Evolutionary conservation across 169 alveolate species (phyloP).

Genomic region (Cryptosporidium sp.): DNA sequence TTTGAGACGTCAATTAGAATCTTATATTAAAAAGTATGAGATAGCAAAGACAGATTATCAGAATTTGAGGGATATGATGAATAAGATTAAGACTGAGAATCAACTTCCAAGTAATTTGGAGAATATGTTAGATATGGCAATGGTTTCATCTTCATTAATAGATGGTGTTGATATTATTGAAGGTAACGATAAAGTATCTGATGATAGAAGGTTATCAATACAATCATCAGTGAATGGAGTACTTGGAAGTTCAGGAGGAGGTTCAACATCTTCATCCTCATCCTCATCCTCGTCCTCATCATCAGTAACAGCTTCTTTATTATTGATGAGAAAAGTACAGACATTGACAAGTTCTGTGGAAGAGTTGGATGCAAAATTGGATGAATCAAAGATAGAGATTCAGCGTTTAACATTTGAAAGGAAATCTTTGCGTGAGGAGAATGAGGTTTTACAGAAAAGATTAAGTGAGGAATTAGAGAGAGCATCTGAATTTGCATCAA

Average conservation of each 20-base stretch:
- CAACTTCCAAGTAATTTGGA: neutral
- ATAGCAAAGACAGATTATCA: slow-evolving; percentile 13
- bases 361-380: slow-evolving; percentile 65
- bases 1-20: slow-evolving; percentile 43
- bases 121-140: neutral
- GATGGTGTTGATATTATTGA: neutral
- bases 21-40: slow-evolving; percentile 35
- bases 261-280: neutral
- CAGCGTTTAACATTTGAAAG: slow-evolving; percentile 57
- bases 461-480: slow-evolving; percentile 42
- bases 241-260: neutral
- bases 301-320: slow-evolving; percentile 35
- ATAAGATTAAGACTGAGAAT: slow-evolving; percentile 36
- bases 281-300: neutral
- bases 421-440: slow-evolving; percentile 60
- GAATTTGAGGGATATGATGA: slow-evolving; percentile 27
- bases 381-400: slow-evolving; percentile 62
- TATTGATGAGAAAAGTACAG: slow-evolving; percentile 58
- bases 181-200: slow-evolving; percentile 9
- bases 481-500: slow-evolving; percentile 61
- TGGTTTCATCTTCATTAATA: neutral
- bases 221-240: neutral
- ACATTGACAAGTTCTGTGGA: slow-evolving; percentile 42
- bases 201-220: neutral
- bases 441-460: slow-evolving; percentile 47